Evolutionary conservation across 2,329 filamentous ascomycete species (phyloP).

Genomic region (Nakataea oryzae): DNA sequence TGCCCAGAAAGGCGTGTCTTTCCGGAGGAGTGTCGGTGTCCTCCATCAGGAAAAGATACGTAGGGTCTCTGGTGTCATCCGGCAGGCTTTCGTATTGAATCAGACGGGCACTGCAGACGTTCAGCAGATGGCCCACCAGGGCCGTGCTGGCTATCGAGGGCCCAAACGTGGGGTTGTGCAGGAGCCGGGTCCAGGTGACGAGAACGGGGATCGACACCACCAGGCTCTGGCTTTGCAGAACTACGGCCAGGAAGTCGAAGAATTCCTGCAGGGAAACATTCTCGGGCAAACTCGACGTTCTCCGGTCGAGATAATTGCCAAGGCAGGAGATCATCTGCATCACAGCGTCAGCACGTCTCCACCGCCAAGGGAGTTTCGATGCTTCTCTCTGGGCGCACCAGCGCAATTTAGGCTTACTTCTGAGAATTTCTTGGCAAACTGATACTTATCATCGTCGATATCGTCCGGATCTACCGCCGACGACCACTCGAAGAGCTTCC

Average conservation of each 20-base stretch:
- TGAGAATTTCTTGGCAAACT: conserved; percentile 84
- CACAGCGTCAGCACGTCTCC: neutral
- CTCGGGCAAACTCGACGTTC: conserved; percentile 54
- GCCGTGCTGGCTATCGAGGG: conserved; percentile 49
- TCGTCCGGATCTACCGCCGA: conserved; percentile 62
- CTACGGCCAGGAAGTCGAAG: conserved; percentile 66
- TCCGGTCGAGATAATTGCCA: conserved; percentile 73
- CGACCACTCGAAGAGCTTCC: conserved; percentile 70
- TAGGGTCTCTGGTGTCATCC: conserved; percentile 70
- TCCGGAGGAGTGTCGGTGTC: conserved; percentile 94
- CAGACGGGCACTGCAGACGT: conserved; percentile 73
- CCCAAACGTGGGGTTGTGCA: conserved; percentile 62
- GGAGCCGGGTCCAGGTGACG: conserved; percentile 77
- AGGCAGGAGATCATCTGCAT: conserved; percentile 74
- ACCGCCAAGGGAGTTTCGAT: neutral
- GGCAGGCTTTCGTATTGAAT: conserved; percentile 82
- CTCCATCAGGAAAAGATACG: conserved; percentile 73
- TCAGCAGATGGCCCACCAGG: conserved; percentile 66
- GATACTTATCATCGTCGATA: conserved; percentile 84
- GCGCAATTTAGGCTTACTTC: conserved; percentile 47
- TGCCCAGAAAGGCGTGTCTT: conserved; percentile 87
- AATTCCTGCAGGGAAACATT: conserved; percentile 61
- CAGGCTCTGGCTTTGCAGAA: conserved; percentile 77
- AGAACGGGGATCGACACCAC: conserved; percentile 89
- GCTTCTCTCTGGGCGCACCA: neutral